Conservation (phyloP, 805 yeast species). For the Candida namnaoensis region DNA sequence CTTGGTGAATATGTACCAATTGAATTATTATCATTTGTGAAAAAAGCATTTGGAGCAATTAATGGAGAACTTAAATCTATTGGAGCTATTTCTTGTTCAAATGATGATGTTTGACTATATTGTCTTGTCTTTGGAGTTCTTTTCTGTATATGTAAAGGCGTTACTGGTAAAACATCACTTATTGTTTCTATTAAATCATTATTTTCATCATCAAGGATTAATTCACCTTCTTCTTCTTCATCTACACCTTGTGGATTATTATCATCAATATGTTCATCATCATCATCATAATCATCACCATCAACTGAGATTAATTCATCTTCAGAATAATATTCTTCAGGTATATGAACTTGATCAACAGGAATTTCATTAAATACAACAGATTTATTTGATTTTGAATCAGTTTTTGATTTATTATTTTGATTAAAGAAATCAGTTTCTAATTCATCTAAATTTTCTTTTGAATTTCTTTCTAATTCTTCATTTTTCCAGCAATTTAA, state of each 20-base stretch:
- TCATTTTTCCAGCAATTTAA: conserved; percentile 90
- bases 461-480: conserved; percentile 26
- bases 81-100: conserved; percentile 4
- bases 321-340: conserved; percentile 5
- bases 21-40: conserved; percentile 22
- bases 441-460: conserved; percentile 4
- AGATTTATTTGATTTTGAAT: conserved; percentile 6
- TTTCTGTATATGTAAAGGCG: conserved; percentile 13
- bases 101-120: conserved; percentile 9
- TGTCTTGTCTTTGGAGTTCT: conserved; percentile 2
- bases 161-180: conserved; percentile 13
- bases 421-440: not conserved
- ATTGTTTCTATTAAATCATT: conserved; percentile 6
- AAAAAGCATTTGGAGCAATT: conserved; percentile 20
- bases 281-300: conserved; percentile 17
- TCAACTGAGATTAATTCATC: conserved; percentile 13
- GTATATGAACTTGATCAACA: not conserved
- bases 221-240: conserved; percentile 29
- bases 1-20: conserved; percentile 40
- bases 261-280: conserved; percentile 6
- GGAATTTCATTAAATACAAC: conserved; percentile 10
- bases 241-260: conserved; percentile 12
- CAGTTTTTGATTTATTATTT: not conserved
- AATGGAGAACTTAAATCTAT: conserved; percentile 8
- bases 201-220: conserved; percentile 11